phyloP scores from a whole-genome alignment of 2,329 filamentous ascomycete genomes.

The Beauveria varroae region DNA sequence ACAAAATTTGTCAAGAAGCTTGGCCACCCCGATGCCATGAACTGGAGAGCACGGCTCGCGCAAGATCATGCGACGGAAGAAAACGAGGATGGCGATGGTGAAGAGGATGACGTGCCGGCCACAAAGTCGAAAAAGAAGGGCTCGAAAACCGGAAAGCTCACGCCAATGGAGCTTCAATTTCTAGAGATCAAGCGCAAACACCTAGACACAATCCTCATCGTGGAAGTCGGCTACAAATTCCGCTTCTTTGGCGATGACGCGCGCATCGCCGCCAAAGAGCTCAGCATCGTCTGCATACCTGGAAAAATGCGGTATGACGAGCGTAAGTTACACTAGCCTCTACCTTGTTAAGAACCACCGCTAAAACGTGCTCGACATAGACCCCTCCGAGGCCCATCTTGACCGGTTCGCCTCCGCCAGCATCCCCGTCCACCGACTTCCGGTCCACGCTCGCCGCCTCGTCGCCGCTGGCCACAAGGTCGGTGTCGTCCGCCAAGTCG shows the following conservation, averaged over 20 bases:
- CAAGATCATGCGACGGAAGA: slow-evolving; percentile 48
- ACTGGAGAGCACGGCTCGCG: slow-evolving; percentile 52
- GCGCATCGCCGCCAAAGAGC: slow-evolving; percentile 75
- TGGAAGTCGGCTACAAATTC: slow-evolving; percentile 98
- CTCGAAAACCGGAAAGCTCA: slow-evolving; percentile 68
- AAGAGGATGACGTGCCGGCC: slow-evolving; percentile 41
- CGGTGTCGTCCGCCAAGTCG: slow-evolving; percentile 86
- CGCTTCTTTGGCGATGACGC: slow-evolving; percentile 96
- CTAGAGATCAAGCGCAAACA: slow-evolving; percentile 90
- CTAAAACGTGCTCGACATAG: slow-evolving; percentile 25
- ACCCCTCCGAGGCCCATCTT: slow-evolving; percentile 85
- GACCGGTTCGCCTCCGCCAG: slow-evolving; percentile 92
- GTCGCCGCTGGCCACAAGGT: slow-evolving; percentile 93
- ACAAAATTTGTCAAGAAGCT: slow-evolving; percentile 84
- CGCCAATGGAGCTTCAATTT: slow-evolving; percentile 88
- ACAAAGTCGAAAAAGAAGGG: slow-evolving; percentile 57
- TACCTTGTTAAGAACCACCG: background rate
- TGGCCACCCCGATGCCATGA: slow-evolving; percentile 74
- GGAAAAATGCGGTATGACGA: slow-evolving; percentile 94
- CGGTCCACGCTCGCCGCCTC: slow-evolving; percentile 89
- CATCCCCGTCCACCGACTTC: slow-evolving; percentile 83
- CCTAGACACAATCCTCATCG: slow-evolving; percentile 79
- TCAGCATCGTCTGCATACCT: slow-evolving; percentile 94
- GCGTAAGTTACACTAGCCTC: slow-evolving; percentile 38
- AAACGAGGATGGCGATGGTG: slow-evolving; percentile 50